Evolutionary conservation across 2,329 filamentous ascomycete genomes (phyloP).

Genomic region (Fonsecaea erecta): DNA sequence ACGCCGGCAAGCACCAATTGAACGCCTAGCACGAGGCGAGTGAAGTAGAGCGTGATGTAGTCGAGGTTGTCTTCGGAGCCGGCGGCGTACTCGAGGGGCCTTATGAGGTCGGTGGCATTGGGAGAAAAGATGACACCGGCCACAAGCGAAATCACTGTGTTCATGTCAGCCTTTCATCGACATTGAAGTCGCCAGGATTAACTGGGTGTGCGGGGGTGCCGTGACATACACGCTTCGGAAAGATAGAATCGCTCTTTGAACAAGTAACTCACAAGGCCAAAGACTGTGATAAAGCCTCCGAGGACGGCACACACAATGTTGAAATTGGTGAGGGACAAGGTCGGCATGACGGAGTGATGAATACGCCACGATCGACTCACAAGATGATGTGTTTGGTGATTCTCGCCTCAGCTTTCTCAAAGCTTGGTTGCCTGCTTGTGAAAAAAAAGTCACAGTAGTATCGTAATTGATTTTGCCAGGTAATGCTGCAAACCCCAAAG

Average conservation of each 20-base stretch:
- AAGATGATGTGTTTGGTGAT: background rate
- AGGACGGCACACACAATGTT: constrained; percentile 81
- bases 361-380: background rate
- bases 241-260: constrained; percentile 89
- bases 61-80: constrained; percentile 64
- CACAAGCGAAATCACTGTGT: constrained; percentile 77
- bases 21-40: constrained; percentile 83
- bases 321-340: constrained; percentile 72
- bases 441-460: background rate
- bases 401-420: background rate
- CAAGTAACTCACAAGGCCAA: constrained; percentile 86
- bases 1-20: constrained; percentile 88
- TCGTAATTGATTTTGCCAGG: background rate
- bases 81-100: constrained; percentile 74
- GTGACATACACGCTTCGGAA: constrained; percentile 77
- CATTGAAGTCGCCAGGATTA: too few species aligned
- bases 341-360: constrained; percentile 57
- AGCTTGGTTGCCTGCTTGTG: background rate
- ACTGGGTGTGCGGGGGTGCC: too few species aligned
- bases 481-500: background rate
- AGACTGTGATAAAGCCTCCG: constrained; percentile 87
- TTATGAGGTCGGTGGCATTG: constrained; percentile 74
- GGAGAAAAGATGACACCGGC: constrained; percentile 80
- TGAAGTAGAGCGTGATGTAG: constrained; percentile 79
- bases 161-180: constrained; percentile 25